Evolutionary conservation across 768 basidiomycete species (phyloP).

Genomic region (Podaxis rugospora): DNA sequence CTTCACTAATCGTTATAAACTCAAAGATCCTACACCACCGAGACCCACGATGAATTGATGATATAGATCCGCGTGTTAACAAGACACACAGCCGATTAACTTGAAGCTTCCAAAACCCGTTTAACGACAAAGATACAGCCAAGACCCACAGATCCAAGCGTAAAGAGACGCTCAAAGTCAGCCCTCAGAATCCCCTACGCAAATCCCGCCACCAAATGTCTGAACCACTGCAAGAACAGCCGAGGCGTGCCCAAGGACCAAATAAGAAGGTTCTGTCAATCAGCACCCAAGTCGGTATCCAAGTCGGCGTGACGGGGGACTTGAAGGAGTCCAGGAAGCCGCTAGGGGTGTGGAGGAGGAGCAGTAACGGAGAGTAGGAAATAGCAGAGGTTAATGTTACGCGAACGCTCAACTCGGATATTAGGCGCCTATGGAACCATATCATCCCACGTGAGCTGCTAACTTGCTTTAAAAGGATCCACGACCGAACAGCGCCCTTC

Average conservation of each 20-base stretch:
- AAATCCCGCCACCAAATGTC: too few relatives aligned
- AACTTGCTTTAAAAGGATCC: background rate
- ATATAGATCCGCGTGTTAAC: background rate
- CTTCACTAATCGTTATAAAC: background rate
- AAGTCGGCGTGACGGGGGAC: background rate
- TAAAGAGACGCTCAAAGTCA: background rate
- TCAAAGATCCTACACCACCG: background rate
- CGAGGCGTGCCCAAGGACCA: too few relatives aligned
- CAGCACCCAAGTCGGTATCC: background rate
- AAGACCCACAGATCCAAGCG: background rate
- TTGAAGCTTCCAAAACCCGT: too few relatives aligned
- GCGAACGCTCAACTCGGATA: background rate
- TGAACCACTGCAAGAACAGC: too few relatives aligned
- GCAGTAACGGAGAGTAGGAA: background rate
- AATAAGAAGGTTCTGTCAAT: too few relatives aligned
- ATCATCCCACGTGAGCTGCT: constrained; percentile 3
- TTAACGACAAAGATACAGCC: background rate
- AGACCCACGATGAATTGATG: background rate
- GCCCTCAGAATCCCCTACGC: too few relatives aligned
- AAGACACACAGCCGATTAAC: too few relatives aligned
- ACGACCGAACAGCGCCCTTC: background rate
- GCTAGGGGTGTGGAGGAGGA: background rate
- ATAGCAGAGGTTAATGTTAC: background rate
- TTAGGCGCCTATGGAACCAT: background rate
- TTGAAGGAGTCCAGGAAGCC: too few relatives aligned